Base-by-base conservation (phyloP, 2,329 filamentous ascomycete species). In the Epichloe coenophiala region DNA sequence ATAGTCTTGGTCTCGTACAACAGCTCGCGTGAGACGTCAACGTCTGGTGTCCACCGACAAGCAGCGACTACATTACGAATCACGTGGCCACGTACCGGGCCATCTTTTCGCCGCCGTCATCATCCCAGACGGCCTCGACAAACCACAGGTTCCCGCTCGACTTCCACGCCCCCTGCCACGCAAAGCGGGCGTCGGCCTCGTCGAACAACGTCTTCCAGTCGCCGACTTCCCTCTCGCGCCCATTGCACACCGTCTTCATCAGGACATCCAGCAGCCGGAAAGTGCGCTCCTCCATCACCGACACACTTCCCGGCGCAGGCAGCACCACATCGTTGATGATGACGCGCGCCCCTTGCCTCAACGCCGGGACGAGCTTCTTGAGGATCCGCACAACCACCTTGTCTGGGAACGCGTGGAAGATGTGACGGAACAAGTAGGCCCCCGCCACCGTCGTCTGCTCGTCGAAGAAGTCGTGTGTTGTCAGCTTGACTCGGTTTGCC, bases 381-480 rank as follows among this genome's bases (percentile, higher is more conserved):
- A 73, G 61, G 39, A 77, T 71, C 27, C 64, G 61, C 35, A 70
- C 56, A 2, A 66, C 65, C 48, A 73, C 69, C 19, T 68, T 67
- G 44, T 77, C 74, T 0, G 74, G 70, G 62, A 75, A 77, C 62
- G 78, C 75, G 60, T 81, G 76, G 31, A 81, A 63, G 52, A 80
- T 75, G 64, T 71, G 71, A 42, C 74, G 71, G 60, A 78, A 70
- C 49, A 77, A 64, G 62, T 78, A 80, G 33, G 77, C 63, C 54
- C 54, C 74, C 1, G 73, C 76, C 1, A 60, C 68, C 7, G 73
- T 65, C 0, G 70, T 67, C 59, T 81, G 77, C 33, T 68, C 65
- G 3, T 65, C 60, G 59, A 78, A 76, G 58, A 81, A 77, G 58
- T 78, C 71, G 59, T 81, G 75, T 3, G 63, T 64, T 52, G 64